Evolutionary conservation across 164 flowering plant species (phyloP).

Genomic region (Nymphaea thermarum): DNA sequence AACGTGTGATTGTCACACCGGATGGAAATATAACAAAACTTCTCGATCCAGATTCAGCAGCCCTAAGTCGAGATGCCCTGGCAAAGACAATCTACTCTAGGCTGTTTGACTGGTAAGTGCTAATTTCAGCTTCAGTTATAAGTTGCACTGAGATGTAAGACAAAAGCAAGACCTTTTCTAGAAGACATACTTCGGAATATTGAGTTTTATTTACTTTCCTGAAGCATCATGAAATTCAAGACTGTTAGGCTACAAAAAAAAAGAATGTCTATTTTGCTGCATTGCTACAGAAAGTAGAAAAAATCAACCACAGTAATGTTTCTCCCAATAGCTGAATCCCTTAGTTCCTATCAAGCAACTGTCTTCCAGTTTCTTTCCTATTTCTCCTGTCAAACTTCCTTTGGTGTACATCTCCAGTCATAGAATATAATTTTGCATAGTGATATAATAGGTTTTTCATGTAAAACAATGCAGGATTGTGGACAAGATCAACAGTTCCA

Average conservation of each 20-base stretch:
- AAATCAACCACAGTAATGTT: background rate
- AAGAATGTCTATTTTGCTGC: background rate
- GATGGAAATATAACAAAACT: slow-evolving; percentile 68
- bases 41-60: slow-evolving; percentile 62
- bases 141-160: too few species aligned
- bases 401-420: too few species aligned
- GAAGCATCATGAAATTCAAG: background rate
- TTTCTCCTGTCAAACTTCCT: too few species aligned
- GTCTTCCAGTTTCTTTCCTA: too few species aligned
- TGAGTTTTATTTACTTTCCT: background rate
- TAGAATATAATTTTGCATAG: too few species aligned
- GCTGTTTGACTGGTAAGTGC: slow-evolving; percentile 69
- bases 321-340: background rate
- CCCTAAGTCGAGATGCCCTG: slow-evolving; percentile 57
- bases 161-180: background rate
- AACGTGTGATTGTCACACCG: slow-evolving; percentile 83
- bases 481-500: slow-evolving; percentile 67
- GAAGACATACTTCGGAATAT: background rate
- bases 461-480: slow-evolving; percentile 44
- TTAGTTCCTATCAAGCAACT: too few species aligned
- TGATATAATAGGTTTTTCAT: too few species aligned
- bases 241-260: background rate
- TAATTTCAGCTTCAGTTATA: background rate
- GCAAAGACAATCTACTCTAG: slow-evolving; percentile 76
- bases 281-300: background rate